Percentiles rank a stretch among this genome's conserved stretches.
Conservation (phyloP, 106 monocot species). For the Dendrobium catenatum region DNA sequence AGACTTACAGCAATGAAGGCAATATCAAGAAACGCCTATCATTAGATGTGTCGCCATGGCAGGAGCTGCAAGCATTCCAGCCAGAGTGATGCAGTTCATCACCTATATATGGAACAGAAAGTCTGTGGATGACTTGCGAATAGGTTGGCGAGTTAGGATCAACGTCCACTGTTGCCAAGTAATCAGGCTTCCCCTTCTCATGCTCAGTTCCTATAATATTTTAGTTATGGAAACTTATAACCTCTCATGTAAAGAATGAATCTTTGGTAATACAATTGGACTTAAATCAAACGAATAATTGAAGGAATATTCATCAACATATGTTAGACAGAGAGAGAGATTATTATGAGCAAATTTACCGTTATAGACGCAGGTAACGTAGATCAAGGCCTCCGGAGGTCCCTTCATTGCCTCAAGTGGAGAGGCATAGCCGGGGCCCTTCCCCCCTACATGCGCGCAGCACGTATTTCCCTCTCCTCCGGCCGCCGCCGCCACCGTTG, state of each 20-base stretch:
- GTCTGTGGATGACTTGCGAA: conserved; percentile 83
- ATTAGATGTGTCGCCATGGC: conserved; percentile 72
- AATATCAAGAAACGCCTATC: conserved; percentile 64
- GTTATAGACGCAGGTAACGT: conserved; percentile 93
- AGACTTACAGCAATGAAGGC: conserved; percentile 82
- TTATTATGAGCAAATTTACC: conserved; percentile 12
- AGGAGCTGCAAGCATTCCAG: conserved; percentile 99
- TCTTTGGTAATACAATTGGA: too few relatives aligned
- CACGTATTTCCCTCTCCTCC: conserved; percentile 8
- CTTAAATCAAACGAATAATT: too few relatives aligned
- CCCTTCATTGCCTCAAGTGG: conserved; percentile 88
- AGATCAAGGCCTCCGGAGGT: conserved; percentile 70
- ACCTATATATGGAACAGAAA: conserved; percentile 54
- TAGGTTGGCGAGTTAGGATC: conserved; percentile 84
- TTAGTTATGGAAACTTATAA: too few relatives aligned
- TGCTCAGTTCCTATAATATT: conserved; percentile 35
- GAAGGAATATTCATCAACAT: too few relatives aligned
- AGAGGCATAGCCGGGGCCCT: conserved; percentile 76
- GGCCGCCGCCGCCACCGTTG: background rate
- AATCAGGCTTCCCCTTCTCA: conserved; percentile 79
- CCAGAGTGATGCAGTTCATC: conserved; percentile 97
- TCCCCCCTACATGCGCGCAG: conserved; percentile 24
- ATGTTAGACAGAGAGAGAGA: background rate
- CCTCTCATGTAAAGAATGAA: too few relatives aligned
- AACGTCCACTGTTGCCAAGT: conserved; percentile 79